A percentile compares a stretch with the other conserved stretches of the same genome.
Conservation (phyloP, 2,329 filamentous ascomycete species). For the Fusarium buxicola region DNA sequence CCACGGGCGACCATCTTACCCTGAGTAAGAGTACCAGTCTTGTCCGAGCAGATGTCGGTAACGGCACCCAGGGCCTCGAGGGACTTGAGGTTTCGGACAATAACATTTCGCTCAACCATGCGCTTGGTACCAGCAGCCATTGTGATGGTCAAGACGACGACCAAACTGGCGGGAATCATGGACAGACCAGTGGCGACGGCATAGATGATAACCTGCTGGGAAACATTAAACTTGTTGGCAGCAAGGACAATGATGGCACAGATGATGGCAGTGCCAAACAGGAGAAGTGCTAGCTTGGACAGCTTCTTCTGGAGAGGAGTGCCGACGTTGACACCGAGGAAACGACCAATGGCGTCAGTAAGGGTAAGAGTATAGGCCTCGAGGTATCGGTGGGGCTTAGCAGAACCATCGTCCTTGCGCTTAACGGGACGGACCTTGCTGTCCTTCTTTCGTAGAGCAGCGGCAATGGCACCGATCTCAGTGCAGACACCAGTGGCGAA, state of each 20-base stretch:
- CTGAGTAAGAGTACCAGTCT: slow-evolving; percentile 71
- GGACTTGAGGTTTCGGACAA: slow-evolving; percentile 63
- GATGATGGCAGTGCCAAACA: slow-evolving; percentile 74
- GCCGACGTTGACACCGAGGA: slow-evolving; percentile 75
- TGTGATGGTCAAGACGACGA: slow-evolving; percentile 68
- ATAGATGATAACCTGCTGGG: slow-evolving; percentile 70
- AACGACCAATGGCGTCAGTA: slow-evolving; percentile 69
- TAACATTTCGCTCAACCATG: slow-evolving; percentile 65
- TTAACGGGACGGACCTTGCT: slow-evolving; percentile 63
- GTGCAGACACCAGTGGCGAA: slow-evolving; percentile 72
- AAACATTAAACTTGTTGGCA: slow-evolving; percentile 67
- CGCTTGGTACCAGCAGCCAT: slow-evolving; percentile 66
- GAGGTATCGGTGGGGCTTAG: slow-evolving; percentile 64
- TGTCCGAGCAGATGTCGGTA: slow-evolving; percentile 66
- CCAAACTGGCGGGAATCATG: slow-evolving; percentile 64
- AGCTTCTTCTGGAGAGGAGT: slow-evolving; percentile 77
- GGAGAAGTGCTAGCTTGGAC: slow-evolving; percentile 72
- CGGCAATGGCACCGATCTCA: slow-evolving; percentile 71
- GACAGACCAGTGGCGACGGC: slow-evolving; percentile 61
- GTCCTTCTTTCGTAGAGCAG: slow-evolving; percentile 60
- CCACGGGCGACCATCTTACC: slow-evolving; percentile 73
- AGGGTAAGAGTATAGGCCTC: slow-evolving; percentile 61
- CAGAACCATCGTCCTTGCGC: slow-evolving; percentile 63
- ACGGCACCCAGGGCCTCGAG: slow-evolving; percentile 72
- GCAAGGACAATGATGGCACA: slow-evolving; percentile 77